Base-by-base conservation (phyloP, 768 basidiomycete species). In the Mycena rosella region DNA sequence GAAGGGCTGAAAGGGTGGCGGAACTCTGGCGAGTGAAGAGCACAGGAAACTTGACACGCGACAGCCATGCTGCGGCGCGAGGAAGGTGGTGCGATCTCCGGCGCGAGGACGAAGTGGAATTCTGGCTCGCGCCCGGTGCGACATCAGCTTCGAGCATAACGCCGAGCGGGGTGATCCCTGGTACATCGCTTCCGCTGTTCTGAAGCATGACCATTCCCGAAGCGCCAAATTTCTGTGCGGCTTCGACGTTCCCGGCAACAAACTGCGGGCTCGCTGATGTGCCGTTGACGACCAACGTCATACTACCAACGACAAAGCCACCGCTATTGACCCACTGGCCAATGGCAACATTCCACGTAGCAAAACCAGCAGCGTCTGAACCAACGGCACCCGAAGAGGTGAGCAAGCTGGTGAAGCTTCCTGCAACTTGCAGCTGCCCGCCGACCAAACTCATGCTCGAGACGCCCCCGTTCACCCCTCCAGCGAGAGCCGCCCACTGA, bases 401-500 rank as follows among this genome's bases (percentile, higher is more conserved):
- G 7, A 82, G 69, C 9, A 86, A 69, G 69, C 80, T 76, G 2
- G 90, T 89, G 78, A 97, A 97, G 76, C 89, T 92, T 17, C 96
- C 96, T 1, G 87, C 87, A 3, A 94, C 85, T 45, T 90, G 83
- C 14, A 97, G 65, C 61, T 87, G 86, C 20, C 80, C 79, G 54
- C 84, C 78, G 22, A 78, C 75, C 30, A 90, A 68, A 24, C 80
- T 80, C 24, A 99, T 80, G 34, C 83, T 85, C 7, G 84, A 80
- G n/a, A 98, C 95, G 3, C 74, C 72, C 1, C 96, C 96, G 63
- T 96, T 83, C 13, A 97, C 83, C 42, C 96, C 96, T 61, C 86
- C 90, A 9, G 82, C 87, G 4, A 98, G 80, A 1, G 91, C 63
- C 17, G 78, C 79, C 96, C 96, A 98, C 13, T 84, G 74, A 65